Conservation (phyloP, 306 rosid species). For the Pyrus pyrifolia region DNA sequence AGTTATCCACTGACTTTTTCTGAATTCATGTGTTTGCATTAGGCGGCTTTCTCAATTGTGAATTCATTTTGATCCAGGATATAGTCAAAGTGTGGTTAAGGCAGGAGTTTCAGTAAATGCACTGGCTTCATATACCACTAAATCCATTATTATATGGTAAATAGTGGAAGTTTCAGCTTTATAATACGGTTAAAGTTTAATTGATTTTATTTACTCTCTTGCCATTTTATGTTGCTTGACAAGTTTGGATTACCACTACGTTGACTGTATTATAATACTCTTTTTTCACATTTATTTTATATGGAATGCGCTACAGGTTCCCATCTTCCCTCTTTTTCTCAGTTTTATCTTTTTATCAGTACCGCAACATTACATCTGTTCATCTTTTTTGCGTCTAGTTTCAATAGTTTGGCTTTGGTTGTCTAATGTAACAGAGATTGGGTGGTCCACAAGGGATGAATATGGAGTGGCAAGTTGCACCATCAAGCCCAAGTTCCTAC, state of each 20-base stretch:
- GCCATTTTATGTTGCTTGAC: background rate
- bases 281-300: background rate
- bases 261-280: background rate
- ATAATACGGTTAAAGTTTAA: background rate
- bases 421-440: constrained; percentile 49
- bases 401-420: constrained; percentile 2
- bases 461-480: constrained; percentile 98
- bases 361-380: background rate
- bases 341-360: background rate
- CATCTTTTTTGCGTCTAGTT: background rate
- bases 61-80: constrained; percentile 15
- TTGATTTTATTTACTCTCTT: background rate
- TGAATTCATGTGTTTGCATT: background rate
- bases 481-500: constrained; percentile 87
- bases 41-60: constrained; percentile 10
- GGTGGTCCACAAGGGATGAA: constrained; percentile 77
- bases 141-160: constrained; percentile 6
- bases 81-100: constrained; percentile 10
- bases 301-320: background rate
- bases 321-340: background rate
- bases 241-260: background rate
- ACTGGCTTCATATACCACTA: constrained; percentile 6
- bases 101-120: constrained; percentile 5
- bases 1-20: constrained; percentile 1
- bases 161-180: constrained; percentile 11